These are phyloP conservation scores for Cicer bijugum DNA, from an alignment of 306 rosid genomes.

Conservation along the genomic window DNA sequence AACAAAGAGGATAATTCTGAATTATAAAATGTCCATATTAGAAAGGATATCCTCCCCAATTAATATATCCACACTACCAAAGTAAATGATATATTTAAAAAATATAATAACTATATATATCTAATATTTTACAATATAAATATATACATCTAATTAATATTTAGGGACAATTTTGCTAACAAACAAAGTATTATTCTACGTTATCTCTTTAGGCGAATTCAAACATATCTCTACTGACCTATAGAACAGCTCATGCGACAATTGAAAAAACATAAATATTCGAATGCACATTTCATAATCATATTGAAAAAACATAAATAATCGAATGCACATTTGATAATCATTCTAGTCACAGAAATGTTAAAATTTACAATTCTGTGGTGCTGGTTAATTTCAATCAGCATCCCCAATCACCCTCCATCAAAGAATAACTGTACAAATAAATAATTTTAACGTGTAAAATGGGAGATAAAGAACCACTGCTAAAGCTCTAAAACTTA, in stretches of 20 bases:
- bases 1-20: too few species aligned
- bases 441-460: slow-evolving; percentile 54
- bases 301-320: slow-evolving; percentile 39
- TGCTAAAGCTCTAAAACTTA: slow-evolving; percentile 45
- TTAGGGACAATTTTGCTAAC: too few species aligned
- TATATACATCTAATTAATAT: too few species aligned
- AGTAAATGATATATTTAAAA: too few species aligned
- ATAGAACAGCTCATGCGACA: not conserved
- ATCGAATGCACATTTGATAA: slow-evolving; percentile 54
- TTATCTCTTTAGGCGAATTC: not conserved
- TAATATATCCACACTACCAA: too few species aligned
- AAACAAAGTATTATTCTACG: too few species aligned
- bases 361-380: slow-evolving; percentile 46
- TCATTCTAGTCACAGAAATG: slow-evolving; percentile 58
- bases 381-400: slow-evolving; percentile 44
- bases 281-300: slow-evolving; percentile 56
- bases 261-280: slow-evolving; percentile 30
- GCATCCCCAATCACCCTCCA: slow-evolving; percentile 63
- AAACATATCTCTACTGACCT: not conserved
- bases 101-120: too few species aligned
- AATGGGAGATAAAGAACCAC: slow-evolving; percentile 42
- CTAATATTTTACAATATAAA: too few species aligned
- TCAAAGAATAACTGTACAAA: slow-evolving; percentile 87
- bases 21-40: too few species aligned
- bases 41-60: too few species aligned